phyloP scores from a whole-genome alignment of 2,329 filamentous ascomycete species.

The Monosporascus ibericus region DNA sequence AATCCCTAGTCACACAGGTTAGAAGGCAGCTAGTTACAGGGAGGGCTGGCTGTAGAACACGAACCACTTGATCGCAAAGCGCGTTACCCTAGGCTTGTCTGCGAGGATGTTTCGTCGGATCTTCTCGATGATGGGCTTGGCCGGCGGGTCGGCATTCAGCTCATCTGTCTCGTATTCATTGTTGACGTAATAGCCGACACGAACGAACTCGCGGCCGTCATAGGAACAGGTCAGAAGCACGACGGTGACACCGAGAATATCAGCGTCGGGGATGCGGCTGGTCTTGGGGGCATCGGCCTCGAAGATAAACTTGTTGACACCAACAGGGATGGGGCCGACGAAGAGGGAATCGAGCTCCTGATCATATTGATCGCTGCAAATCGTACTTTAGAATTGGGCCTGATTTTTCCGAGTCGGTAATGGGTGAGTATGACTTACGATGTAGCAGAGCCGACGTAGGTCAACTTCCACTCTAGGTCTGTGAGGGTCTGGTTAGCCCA shows the following conservation, averaged over 20 bases:
- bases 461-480: slow-evolving; percentile 99
- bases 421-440: slow-evolving; percentile 56
- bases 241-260: slow-evolving; percentile 95
- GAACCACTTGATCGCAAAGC: slow-evolving; percentile 97
- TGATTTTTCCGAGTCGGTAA: no score
- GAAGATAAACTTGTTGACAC: slow-evolving; percentile 98
- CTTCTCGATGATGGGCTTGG: slow-evolving; percentile 88
- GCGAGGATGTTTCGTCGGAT: slow-evolving; percentile 88
- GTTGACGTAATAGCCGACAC: slow-evolving; percentile 98
- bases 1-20: slow-evolving; percentile 61
- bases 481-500: background rate
- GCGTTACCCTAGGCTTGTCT: slow-evolving; percentile 94
- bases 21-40: slow-evolving; percentile 4
- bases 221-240: slow-evolving; percentile 95
- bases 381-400: background rate
- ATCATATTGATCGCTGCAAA: slow-evolving; percentile 79
- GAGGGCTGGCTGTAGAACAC: background rate
- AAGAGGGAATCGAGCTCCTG: slow-evolving; percentile 96
- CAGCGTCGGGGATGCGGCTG: slow-evolving; percentile 83
- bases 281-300: slow-evolving; percentile 91
- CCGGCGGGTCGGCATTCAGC: slow-evolving; percentile 79
- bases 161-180: slow-evolving; percentile 97
- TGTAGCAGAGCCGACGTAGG: slow-evolving; percentile 96
- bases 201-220: slow-evolving; percentile 92
- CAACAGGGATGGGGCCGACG: slow-evolving; percentile 93